Evolutionary conservation across 2,329 filamentous ascomycete species (phyloP).

Genomic region (Phaeoacremonium minimum): DNA sequence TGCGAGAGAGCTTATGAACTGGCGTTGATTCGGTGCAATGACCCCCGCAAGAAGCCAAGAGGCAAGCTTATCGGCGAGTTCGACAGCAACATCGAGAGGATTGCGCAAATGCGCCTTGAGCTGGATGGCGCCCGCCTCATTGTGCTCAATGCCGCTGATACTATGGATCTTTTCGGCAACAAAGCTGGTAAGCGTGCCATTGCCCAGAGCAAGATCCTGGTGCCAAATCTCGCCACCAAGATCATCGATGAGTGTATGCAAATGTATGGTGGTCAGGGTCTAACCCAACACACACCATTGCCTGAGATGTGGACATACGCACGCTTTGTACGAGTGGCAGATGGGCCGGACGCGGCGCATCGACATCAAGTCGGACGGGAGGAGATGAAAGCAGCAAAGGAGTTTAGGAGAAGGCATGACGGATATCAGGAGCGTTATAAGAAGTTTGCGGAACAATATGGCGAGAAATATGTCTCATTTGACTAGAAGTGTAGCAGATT

Average conservation of each 20-base stretch:
- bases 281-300: conserved; percentile 34
- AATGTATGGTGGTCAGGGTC: conserved; percentile 32
- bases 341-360: conserved; percentile 34
- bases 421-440: conserved; percentile 25
- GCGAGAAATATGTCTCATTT: conserved; percentile 11
- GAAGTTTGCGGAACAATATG: conserved; percentile 26
- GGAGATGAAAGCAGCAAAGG: conserved; percentile 32
- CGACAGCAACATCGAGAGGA: conserved; percentile 29
- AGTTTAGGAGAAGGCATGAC: conserved; percentile 24
- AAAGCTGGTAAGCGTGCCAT: conserved; percentile 34
- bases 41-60: conserved; percentile 28
- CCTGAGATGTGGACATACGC: conserved; percentile 37
- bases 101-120: conserved; percentile 34
- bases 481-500: no score
- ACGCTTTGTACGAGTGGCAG: conserved; percentile 32
- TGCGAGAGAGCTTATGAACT: conserved; percentile 35
- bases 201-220: conserved; percentile 34
- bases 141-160: conserved; percentile 34
- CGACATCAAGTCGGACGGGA: conserved; percentile 34
- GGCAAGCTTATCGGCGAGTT: conserved; percentile 31
- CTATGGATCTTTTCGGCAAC: conserved; percentile 32
- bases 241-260: conserved; percentile 38
- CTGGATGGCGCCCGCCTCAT: conserved; percentile 32
- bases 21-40: conserved; percentile 26
- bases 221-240: conserved; percentile 29